Evolutionary conservation across 2,329 filamentous ascomycete species (phyloP).

Genomic region (Parasarocladium wereldwijsianum): DNA sequence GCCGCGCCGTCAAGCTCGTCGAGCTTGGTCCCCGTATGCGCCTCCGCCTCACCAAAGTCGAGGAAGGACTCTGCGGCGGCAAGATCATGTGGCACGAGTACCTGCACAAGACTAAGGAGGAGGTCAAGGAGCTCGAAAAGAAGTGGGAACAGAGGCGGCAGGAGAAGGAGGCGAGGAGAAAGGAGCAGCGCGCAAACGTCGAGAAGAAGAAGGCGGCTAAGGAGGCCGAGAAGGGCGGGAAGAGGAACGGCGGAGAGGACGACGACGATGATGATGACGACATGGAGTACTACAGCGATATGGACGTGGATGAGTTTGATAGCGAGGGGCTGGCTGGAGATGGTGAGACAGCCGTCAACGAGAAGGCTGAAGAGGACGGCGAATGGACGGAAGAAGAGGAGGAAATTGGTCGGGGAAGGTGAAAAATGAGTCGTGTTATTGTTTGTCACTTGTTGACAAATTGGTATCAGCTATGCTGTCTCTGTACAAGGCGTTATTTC

Average conservation of each 20-base stretch:
- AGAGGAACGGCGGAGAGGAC: constrained; percentile 17
- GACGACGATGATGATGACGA: constrained; percentile 23
- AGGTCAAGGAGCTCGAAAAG: constrained; percentile 66
- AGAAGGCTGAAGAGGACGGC: constrained; percentile 31
- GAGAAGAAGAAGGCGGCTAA: constrained; percentile 58
- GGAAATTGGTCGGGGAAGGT: constrained; percentile 16
- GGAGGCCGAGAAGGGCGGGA: constrained; percentile 22
- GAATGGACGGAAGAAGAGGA: constrained; percentile 38
- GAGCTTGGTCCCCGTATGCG: constrained; percentile 86
- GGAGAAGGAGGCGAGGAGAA: constrained; percentile 71
- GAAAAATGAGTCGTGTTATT: constrained; percentile 13
- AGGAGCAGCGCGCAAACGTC: constrained; percentile 78
- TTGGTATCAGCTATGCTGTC: no score
- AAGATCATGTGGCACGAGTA: constrained; percentile 98
- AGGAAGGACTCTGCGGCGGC: constrained; percentile 80
- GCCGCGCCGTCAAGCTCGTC: constrained; percentile 77
- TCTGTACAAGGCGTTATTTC: no score
- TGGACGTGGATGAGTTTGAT: constrained; percentile 34
- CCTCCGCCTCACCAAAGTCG: constrained; percentile 83
- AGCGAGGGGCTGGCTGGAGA: constrained; percentile 35
- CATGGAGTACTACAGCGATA: constrained; percentile 26
- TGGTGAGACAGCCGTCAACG: constrained; percentile 32
- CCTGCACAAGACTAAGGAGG: constrained; percentile 67
- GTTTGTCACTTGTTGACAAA: no score
- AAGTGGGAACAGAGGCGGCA: constrained; percentile 64